Base-by-base conservation (phyloP, 768 basidiomycete genomes). In the Podaxis sp. region DNA sequence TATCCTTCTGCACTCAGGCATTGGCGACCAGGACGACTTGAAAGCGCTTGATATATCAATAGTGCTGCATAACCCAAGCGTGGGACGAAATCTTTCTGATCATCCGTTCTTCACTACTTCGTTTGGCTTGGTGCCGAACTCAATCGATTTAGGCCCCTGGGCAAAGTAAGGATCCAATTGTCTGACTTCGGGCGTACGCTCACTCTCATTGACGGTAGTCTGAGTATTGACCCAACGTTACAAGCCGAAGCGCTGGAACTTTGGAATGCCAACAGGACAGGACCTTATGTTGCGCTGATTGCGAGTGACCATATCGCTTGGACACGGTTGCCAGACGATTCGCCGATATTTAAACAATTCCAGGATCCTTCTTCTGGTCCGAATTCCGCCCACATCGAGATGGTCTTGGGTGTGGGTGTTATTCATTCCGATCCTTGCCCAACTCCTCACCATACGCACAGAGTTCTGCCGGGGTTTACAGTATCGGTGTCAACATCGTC, bases 61-160 rank as follows among this genome's bases (percentile, higher is more conserved):
- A 2, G 37, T 74, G 33, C 64, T 73, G 27, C 53, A 74, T 43
- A 61, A 70, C 17, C 70, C 75, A 13, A 66, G 66, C 29, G 72
- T 76, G 25, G 75, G 75, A 29, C 62, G 64, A 47, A 69, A 73
- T 50, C 53, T 77, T 49, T 59, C 66, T 12, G 74, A 75, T 60
- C 74, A 74, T 38, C 61, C 57, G 19, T 29, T 63, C 27, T 29
- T 29, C 27, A 29, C 7, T 29, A 29, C 27, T 29, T 29, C 1
- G 6, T 29, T 29, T 29, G 27, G 27, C 27, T 6, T 29, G 27
- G 54, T 49, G 4, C 54, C 55, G n/a, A 19, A 40, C 36, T 55
- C 61, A 4, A 49, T 62, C 22, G 61, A 62, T 56, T 24, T 62
- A 25, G 61, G 61, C 15, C 46, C 54, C 11, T 62, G 61, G 55